A percentile compares a stretch with the other conserved stretches of the same genome.
phyloP scores from a whole-genome alignment of 2,329 filamentous ascomycete species.

The Colletotrichum euphorbiae region DNA sequence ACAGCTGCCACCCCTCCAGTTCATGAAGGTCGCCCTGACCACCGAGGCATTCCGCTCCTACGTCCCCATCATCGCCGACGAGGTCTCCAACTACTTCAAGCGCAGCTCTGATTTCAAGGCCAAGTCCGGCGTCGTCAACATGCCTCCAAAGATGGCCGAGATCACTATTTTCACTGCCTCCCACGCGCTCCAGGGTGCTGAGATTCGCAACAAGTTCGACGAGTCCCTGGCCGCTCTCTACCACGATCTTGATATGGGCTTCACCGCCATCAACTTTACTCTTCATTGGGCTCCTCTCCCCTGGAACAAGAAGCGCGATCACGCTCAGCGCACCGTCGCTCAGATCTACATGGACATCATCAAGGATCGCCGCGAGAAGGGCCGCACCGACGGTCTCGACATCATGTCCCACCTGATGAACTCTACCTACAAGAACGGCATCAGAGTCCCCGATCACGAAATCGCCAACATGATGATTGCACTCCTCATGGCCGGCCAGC shows the following conservation, averaged over 20 bases:
- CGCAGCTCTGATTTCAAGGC: slow-evolving; percentile 74
- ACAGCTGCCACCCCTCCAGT: slow-evolving; percentile 56
- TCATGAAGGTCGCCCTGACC: slow-evolving; percentile 85
- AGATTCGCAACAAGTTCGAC: slow-evolving; percentile 84
- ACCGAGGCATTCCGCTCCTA: slow-evolving; percentile 80
- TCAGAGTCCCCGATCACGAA: slow-evolving; percentile 82
- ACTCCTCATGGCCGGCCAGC: slow-evolving; percentile 90
- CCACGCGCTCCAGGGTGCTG: slow-evolving; percentile 84
- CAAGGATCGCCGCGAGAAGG: slow-evolving; percentile 70
- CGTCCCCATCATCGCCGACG: slow-evolving; percentile 80
- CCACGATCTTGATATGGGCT: slow-evolving; percentile 91
- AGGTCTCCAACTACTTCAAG: slow-evolving; percentile 80
- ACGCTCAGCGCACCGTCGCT: slow-evolving; percentile 83
- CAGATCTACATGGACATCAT: slow-evolving; percentile 88
- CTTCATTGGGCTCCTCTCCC: slow-evolving; percentile 89
- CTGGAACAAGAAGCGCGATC: slow-evolving; percentile 86
- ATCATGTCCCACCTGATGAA: slow-evolving; percentile 94
- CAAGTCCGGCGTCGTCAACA: slow-evolving; percentile 75
- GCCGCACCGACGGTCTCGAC: slow-evolving; percentile 69
- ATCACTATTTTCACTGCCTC: slow-evolving; percentile 93
- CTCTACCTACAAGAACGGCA: slow-evolving; percentile 86
- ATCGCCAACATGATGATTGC: slow-evolving; percentile 96
- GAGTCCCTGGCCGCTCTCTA: slow-evolving; percentile 84
- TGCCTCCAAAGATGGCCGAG: slow-evolving; percentile 82
- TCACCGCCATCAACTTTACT: slow-evolving; percentile 90